Conservation (phyloP, 1,284 basidiomycete genomes). For the Naganishia albida region DNA sequence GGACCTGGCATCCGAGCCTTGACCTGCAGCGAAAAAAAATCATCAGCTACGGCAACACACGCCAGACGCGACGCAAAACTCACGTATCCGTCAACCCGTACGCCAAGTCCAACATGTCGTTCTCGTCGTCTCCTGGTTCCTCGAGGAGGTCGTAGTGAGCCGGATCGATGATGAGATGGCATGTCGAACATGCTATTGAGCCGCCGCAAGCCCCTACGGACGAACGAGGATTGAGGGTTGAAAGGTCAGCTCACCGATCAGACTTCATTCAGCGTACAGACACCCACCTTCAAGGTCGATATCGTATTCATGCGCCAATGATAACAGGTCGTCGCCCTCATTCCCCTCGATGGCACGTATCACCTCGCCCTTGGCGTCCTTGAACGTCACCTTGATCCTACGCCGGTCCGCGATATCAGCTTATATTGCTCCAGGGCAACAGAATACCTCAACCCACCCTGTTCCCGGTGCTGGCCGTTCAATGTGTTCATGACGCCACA, state of each 20-base stretch:
- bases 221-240: neutral
- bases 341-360: slow-evolving; percentile 89
- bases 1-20: slow-evolving; percentile 73
- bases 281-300: slow-evolving; percentile 90
- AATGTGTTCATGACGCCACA: slow-evolving; percentile 57
- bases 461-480: slow-evolving; percentile 58
- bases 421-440: neutral
- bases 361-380: slow-evolving; percentile 77
- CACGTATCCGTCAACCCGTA: slow-evolving; percentile 95
- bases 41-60: neutral
- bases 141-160: slow-evolving; percentile 81
- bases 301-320: slow-evolving; percentile 92
- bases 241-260: neutral
- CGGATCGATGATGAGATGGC: slow-evolving; percentile 85
- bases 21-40: slow-evolving; percentile 52
- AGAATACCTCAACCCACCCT: slow-evolving; percentile 46
- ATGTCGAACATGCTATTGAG: slow-evolving; percentile 95
- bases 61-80: slow-evolving; percentile 38
- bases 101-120: slow-evolving; percentile 97
- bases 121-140: slow-evolving; percentile 95
- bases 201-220: slow-evolving; percentile 89
- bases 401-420: neutral
- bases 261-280: neutral
- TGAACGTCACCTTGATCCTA: slow-evolving; percentile 86
- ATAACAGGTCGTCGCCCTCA: slow-evolving; percentile 89